phyloP scores from a whole-genome alignment of 352 stramenopile genomes.

The Phytophthora brassicae region DNA sequence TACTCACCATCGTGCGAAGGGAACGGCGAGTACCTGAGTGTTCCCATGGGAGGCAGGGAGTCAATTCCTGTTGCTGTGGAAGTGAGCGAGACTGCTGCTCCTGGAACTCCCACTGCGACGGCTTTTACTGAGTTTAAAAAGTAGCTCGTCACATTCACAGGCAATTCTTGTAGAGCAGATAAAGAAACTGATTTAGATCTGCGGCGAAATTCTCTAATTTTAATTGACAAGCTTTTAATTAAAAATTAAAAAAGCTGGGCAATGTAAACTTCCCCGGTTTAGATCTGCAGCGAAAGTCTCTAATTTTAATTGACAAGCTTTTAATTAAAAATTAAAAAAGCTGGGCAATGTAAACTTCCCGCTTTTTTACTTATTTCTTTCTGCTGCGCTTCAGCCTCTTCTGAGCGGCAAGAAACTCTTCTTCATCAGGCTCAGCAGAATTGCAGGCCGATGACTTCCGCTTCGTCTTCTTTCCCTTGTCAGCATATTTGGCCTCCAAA shows the following conservation, averaged over 20 bases:
- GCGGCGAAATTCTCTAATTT: too few relatives aligned
- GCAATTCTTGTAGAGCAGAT: constrained; percentile 4
- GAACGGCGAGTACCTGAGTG: constrained; percentile 21
- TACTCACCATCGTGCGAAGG: constrained; percentile 18
- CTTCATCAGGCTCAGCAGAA: constrained; percentile 49
- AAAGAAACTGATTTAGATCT: too few relatives aligned
- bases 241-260: constrained; percentile 20
- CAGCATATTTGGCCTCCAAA: constrained; percentile 66
- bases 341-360: constrained; percentile 10
- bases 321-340: too few relatives aligned
- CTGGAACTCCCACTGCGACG: constrained; percentile 27
- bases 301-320: too few relatives aligned
- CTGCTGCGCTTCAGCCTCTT: constrained; percentile 47
- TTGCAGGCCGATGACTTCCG: constrained; percentile 18
- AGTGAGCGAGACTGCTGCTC: constrained; percentile 26
- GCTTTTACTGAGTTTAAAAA: constrained; percentile 26
- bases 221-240: too few relatives aligned
- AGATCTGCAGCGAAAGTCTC: too few relatives aligned
- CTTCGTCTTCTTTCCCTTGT: constrained; percentile 51
- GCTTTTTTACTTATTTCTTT: constrained; percentile 30
- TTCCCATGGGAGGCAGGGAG: constrained; percentile 25
- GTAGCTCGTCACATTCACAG: background rate
- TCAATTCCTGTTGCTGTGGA: constrained; percentile 27
- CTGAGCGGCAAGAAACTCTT: constrained; percentile 64
- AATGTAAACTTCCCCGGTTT: constrained; percentile 10